Evolutionary conservation across 345 rosid species (phyloP), one percentile per base, ranked within the genome.

Genomic region (Mangifera indica): DNA sequence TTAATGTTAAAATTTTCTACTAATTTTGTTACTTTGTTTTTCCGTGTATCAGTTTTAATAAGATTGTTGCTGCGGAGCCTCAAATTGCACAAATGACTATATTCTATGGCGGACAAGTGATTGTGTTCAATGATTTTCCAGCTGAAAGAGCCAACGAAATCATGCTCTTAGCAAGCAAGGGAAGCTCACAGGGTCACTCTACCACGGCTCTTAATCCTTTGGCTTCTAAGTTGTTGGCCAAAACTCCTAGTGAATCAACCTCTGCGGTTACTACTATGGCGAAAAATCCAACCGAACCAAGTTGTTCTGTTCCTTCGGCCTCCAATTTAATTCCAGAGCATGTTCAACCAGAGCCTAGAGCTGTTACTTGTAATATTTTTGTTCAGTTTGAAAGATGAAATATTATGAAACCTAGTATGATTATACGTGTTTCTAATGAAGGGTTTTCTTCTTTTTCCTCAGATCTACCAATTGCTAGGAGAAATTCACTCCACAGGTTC

Each of bases 401-500:
- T 29, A 29, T 1, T 29, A 29, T 29, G 32, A 52, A 3, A 32
- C 29, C 21, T 21, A 7, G 3, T n/a, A 37, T 15, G 18, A 5
- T 22, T 69, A 25, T 42, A 6, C 21, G 7, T 21, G 54, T 15
- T 68, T 55, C 67, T 76, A 22, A 74, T 34, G 7, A 57, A 60
- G 5, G 21, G 7, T 53, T 24, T 56, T 52, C 12, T 69, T 32
- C 49, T 13, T 40, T 59, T 21, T 46, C 40, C 62, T 15, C 87
- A 91, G 98, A 89, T 79, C 84, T 94, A 21, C 98, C 98, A 48
- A 87, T 94, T 60, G 95, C 95, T n/a, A 83, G 97, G 87, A 82
- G 90, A 79, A 95, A 93, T 69, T 94, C 98, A 29, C 97, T 94
- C 17, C 98, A 90, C 76, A 86, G 98, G 67, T 94, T 94, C 87